Conservation (phyloP, 441 rosid genomes). For the Raphanus hybrid region DNA sequence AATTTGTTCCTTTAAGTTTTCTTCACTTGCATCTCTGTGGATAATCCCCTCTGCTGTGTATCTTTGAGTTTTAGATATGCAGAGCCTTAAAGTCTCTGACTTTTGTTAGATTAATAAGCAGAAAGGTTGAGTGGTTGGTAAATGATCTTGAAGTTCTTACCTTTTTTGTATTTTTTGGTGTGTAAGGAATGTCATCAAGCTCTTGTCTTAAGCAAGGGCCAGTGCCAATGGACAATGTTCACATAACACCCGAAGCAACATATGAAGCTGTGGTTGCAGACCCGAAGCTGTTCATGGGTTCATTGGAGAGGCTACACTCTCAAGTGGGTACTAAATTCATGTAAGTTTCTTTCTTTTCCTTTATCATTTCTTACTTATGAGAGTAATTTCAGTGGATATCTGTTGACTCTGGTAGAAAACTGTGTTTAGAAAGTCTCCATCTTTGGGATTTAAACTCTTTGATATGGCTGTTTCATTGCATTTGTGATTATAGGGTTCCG, state of each 20-base stretch:
- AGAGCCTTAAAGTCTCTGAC: slow-evolving; percentile 40
- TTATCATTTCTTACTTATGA: background rate
- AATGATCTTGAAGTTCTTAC: slow-evolving; percentile 31
- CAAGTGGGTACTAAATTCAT: slow-evolving; percentile 87
- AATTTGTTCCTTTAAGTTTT: background rate
- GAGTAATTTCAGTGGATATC: background rate
- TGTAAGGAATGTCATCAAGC: slow-evolving; percentile 71
- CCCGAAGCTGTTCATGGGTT: slow-evolving; percentile 65
- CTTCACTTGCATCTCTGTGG: slow-evolving; percentile 17
- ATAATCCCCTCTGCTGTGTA: slow-evolving; percentile 7
- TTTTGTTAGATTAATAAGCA: slow-evolving; percentile 33
- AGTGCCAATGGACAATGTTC: slow-evolving; percentile 56
- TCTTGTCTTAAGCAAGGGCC: slow-evolving; percentile 70
- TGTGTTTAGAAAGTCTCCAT: background rate
- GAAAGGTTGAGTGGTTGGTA: slow-evolving; percentile 44
- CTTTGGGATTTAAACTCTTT: background rate
- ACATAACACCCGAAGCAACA: slow-evolving; percentile 65
- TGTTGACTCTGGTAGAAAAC: background rate
- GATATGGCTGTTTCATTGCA: background rate
- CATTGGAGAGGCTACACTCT: slow-evolving; percentile 85
- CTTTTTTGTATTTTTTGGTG: slow-evolving; percentile 27
- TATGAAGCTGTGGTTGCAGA: slow-evolving; percentile 72
- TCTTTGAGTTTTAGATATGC: slow-evolving; percentile 26
- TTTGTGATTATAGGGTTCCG: slow-evolving; percentile 68
- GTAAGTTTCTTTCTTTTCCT: slow-evolving; percentile 48